A percentile compares a stretch with the other conserved stretches of the same genome.
These are phyloP conservation scores for Pseudotsuga menziesii DNA, from an alignment of 75 land plant species.

Conservation along the genomic window DNA sequence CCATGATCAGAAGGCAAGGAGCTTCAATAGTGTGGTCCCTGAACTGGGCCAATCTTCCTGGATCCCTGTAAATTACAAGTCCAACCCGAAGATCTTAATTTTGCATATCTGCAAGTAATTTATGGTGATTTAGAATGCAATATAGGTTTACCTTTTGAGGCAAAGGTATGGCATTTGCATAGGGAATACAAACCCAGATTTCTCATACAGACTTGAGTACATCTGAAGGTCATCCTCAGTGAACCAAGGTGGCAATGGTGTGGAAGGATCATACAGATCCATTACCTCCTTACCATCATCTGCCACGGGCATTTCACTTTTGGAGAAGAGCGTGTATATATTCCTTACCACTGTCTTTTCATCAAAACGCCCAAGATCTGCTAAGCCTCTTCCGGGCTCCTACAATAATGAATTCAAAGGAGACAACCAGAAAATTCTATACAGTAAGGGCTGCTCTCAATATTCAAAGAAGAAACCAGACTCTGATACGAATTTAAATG, in stretches of 20 bases:
- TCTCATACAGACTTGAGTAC: constrained; percentile 45
- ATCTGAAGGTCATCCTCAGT: constrained; percentile 45
- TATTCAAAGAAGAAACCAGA: too few species aligned
- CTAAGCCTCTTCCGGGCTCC: constrained; percentile 76
- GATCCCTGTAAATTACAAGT: too few species aligned
- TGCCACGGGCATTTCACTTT: constrained; percentile 45
- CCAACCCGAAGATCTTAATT: background rate
- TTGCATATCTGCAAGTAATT: background rate
- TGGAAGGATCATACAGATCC: constrained; percentile 43
- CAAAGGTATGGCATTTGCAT: constrained; percentile 44
- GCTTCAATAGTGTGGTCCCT: constrained; percentile 21
- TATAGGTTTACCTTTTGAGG: too few species aligned
- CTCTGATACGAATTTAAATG: too few species aligned
- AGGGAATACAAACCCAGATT: constrained; percentile 44
- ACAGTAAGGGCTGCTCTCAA: too few species aligned
- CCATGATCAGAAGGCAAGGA: constrained; percentile 36
- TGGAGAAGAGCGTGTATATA: constrained; percentile 51
- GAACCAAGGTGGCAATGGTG: constrained; percentile 55
- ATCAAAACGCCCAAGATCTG: constrained; percentile 68
- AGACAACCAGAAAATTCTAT: too few species aligned
- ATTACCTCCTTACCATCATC: constrained; percentile 44
- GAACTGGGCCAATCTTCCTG: background rate
- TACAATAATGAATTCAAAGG: constrained; percentile 3
- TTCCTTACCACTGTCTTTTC: constrained; percentile 48
- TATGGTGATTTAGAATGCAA: background rate